Conservation (phyloP, 2,329 filamentous ascomycete genomes). For the Scedosporium apiospermum region DNA sequence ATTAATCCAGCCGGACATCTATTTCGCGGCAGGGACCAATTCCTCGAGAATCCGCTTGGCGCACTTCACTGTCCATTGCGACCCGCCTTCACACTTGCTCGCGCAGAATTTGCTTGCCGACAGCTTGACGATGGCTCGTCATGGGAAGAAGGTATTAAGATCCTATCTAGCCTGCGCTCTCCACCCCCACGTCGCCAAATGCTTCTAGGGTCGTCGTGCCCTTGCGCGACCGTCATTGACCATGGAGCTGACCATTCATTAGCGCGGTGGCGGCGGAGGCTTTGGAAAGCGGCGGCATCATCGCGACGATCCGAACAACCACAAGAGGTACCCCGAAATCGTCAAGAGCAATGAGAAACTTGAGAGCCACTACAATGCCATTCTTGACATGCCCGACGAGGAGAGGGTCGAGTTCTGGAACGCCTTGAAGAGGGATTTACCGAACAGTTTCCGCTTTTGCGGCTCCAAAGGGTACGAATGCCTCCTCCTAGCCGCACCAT, state of each 20-base stretch:
- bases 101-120: not conserved
- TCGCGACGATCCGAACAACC: constrained; percentile 2
- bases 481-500: not conserved
- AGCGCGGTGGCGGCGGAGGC: constrained; percentile 1
- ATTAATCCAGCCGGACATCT: not conserved
- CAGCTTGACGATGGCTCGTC: not conserved
- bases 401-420: constrained; percentile 80
- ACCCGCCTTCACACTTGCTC: not conserved
- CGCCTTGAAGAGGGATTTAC: constrained; percentile 71
- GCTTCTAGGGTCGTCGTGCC: not conserved
- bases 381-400: constrained; percentile 65
- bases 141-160: constrained; percentile 2
- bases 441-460: constrained; percentile 96
- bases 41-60: not conserved
- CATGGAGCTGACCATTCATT: not conserved
- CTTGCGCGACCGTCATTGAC: not conserved
- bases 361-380: constrained; percentile 75
- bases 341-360: constrained; percentile 75
- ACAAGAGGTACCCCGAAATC: constrained; percentile 25
- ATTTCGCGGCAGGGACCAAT: not conserved
- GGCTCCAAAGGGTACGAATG: constrained; percentile 72
- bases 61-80: not conserved
- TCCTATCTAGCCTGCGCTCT: not conserved
- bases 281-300: not conserved
- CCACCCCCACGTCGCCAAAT: not conserved